phyloP scores from a whole-genome alignment of 2,329 filamentous ascomycete species.

The Neofusicoccum sp. region DNA sequence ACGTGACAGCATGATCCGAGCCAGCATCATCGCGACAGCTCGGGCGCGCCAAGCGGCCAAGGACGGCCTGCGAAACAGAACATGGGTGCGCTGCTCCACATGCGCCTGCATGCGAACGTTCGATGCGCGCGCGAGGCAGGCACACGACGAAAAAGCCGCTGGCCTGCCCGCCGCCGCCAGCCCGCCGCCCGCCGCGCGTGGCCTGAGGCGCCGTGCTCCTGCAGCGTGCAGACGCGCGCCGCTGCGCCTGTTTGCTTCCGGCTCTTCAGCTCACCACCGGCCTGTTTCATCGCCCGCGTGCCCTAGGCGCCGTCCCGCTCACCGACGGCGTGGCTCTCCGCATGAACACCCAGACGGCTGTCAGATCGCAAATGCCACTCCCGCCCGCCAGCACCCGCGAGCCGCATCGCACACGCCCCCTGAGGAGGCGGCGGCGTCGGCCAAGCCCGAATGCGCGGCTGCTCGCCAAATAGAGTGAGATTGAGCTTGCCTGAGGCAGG shows the following conservation, averaged over 20 bases:
- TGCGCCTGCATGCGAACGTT: constrained; percentile 8
- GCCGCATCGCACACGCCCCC: not conserved
- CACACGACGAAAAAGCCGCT: not conserved
- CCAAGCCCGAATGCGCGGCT: not conserved
- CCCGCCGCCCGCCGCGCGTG: not conserved
- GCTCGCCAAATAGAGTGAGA: constrained; percentile 14
- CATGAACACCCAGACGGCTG: constrained; percentile 1
- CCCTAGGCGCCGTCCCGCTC: constrained; percentile 3
- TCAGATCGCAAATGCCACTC: not conserved
- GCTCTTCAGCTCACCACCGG: constrained; percentile 7
- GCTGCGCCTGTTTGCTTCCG: not conserved
- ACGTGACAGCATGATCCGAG: constrained; percentile 19
- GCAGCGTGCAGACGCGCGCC: not conserved
- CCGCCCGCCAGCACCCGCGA: not conserved
- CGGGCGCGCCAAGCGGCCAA: constrained; percentile 13
- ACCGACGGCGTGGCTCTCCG: constrained; percentile 7
- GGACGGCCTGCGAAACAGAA: constrained; percentile 15
- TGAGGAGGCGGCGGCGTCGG: not conserved
- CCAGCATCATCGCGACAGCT: constrained; percentile 18
- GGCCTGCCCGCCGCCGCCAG: not conserved
- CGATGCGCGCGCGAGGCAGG: not conserved
- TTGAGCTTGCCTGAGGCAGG: constrained; percentile 13
- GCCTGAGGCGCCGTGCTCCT: constrained; percentile 11
- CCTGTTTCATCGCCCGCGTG: constrained; percentile 8
- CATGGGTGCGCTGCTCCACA: constrained; percentile 14